A percentile compares a stretch with the other conserved stretches of the same genome.
Conservation (phyloP, 2,329 filamentous ascomycete genomes). For the Trichoderma semiorbis region DNA sequence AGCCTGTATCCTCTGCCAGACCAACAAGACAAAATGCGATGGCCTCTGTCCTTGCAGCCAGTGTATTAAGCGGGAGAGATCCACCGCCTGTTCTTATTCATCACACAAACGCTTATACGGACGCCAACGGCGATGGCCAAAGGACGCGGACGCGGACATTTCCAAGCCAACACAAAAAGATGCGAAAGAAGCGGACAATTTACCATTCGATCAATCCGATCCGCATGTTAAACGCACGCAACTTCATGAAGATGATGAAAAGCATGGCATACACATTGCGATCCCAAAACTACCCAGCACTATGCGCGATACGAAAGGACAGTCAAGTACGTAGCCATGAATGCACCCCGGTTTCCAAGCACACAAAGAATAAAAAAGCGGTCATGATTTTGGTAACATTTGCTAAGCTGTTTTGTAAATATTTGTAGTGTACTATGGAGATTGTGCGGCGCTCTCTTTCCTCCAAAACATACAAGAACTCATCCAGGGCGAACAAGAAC, state of each 20-base stretch:
- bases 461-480: conserved; percentile 2
- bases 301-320: conserved; percentile 6
- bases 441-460: conserved; percentile 2
- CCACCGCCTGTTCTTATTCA: not conserved
- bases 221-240: not conserved
- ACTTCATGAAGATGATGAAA: not conserved
- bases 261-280: not conserved
- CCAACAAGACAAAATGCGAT: conserved; percentile 1
- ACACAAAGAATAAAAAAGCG: not conserved
- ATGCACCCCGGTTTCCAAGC: not conserved
- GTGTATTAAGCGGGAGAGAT: not conserved
- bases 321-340: not conserved
- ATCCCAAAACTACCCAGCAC: not conserved
- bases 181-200: not conserved
- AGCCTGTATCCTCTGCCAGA: not conserved
- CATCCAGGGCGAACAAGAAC: not conserved
- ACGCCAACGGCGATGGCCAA: not conserved
- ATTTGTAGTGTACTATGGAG: not conserved
- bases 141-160: not conserved
- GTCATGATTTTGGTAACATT: not conserved
- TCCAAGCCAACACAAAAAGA: not conserved
- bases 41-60: not conserved
- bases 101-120: conserved; percentile 1
- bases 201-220: not conserved
- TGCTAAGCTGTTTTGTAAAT: not conserved